Evolutionary conservation across 1,139 yeast genomes (phyloP).

Genomic region (Protomyces gravidus): DNA sequence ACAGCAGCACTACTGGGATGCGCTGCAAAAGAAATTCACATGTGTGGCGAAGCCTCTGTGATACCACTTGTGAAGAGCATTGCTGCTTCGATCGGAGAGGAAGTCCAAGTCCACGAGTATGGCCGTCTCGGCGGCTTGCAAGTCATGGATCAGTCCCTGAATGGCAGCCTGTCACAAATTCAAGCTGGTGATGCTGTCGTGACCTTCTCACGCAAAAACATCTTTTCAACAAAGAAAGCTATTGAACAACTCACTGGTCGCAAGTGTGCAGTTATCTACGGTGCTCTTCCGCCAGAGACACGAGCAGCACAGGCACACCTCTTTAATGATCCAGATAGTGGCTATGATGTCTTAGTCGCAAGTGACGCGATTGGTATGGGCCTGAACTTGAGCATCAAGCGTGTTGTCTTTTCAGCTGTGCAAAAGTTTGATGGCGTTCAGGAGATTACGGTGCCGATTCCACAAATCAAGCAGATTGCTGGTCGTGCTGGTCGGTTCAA

Average conservation of each 20-base stretch:
- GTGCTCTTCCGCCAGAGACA: conserved; percentile 94
- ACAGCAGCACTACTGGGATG: conserved; percentile 86
- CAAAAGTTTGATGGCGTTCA: conserved; percentile 67
- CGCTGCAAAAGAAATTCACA: conserved; percentile 75
- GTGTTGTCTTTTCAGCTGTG: conserved; percentile 68
- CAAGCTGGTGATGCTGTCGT: conserved; percentile 82
- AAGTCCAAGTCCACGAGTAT: conserved; percentile 61
- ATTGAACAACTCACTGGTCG: conserved; percentile 59
- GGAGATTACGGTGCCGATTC: conserved; percentile 50
- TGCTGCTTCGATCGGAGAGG: conserved; percentile 71
- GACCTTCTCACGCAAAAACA: conserved; percentile 71
- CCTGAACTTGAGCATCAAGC: conserved; percentile 64
- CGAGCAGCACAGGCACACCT: conserved; percentile 75
- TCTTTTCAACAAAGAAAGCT: conserved; percentile 59
- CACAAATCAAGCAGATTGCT: conserved; percentile 84
- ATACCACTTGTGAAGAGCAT: conserved; percentile 60
- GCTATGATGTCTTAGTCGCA: conserved; percentile 76
- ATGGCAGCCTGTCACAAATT: conserved; percentile 39
- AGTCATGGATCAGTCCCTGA: conserved; percentile 48
- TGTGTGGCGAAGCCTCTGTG: conserved; percentile 89
- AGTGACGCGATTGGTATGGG: conserved; percentile 99
- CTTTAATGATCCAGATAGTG: conserved; percentile 62
- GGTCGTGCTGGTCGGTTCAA: conserved; percentile 91
- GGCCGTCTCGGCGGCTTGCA: conserved; percentile 68
- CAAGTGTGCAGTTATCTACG: conserved; percentile 86